Base-by-base conservation (phyloP, 2,329 filamentous ascomycete genomes). In the Nigrospora sphaerica region DNA sequence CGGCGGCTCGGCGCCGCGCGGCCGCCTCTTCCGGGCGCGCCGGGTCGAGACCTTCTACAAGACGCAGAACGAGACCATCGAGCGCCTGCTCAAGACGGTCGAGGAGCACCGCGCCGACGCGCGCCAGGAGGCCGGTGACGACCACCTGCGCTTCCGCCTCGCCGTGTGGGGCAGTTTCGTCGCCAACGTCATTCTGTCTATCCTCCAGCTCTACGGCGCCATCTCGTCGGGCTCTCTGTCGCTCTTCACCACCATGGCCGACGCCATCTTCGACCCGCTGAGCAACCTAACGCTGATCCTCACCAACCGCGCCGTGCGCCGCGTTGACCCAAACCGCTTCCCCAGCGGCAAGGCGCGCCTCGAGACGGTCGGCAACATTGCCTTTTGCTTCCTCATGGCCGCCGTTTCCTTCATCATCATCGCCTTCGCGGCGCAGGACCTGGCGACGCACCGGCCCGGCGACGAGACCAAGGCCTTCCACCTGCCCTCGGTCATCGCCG, bases 181-280 rank as follows among this genome's bases (percentile, higher is more conserved):
- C 1, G 92, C 91, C 49, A 97, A 97, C 58, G 65, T 96, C 47
- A 51, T 86, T 28, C 76, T 98, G 6, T 82, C 91, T 0, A 75
- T 75, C 4, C 74, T 98, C 16, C 93, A 98, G 67, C 72, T 96
- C 34, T 98, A 95, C 62, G 93, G 85, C 38, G 93, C 93, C 50
- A 78, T 88, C 39, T 81, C 86, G 0, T 95, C 91, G 0, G 83
- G 86, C 40, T 96, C 90, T n/a, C 78, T 97, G 33, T 95, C 92
- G 6, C 81, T 98, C 40, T 96, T 97, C 71, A 96, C 93, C 14
- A 98, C 92, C 52, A 95, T 95, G 87, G 92, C 91, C 14, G 93
- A 98, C 66, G 83, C 91, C 44, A 76, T 97, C 54, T 97, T 97
- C 68, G 93, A 97, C 62, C 93, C 90, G 10, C 62, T 95, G 59